phyloP scores from a whole-genome alignment of 1,284 basidiomycete species.

The Dichomitus squalens region DNA sequence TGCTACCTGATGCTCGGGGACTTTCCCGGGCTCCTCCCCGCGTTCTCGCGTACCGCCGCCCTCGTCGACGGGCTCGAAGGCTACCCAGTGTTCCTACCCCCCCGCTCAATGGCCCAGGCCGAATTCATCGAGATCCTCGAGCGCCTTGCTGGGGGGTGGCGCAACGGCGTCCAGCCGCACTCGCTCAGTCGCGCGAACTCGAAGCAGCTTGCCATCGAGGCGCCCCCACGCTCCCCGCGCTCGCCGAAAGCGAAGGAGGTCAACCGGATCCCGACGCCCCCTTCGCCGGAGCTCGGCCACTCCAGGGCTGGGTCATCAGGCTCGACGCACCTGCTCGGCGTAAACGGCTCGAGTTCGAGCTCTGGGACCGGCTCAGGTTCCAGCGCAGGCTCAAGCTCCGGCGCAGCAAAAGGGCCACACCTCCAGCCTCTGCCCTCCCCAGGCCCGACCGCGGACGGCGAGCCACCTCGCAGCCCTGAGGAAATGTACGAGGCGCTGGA shows the following conservation, averaged over 20 bases:
- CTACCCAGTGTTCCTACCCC: conserved; percentile 81
- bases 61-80: conserved; percentile 80
- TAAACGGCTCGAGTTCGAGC: conserved; percentile 15
- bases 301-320: conserved; percentile 3
- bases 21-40: conserved; percentile 57
- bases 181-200: conserved; percentile 43
- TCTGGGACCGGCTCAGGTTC: conserved; percentile 10
- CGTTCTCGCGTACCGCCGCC: conserved; percentile 63
- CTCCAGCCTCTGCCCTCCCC: not conserved
- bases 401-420: conserved; percentile 13
- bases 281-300: conserved; percentile 30
- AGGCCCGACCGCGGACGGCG: not conserved
- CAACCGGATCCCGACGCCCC: conserved; percentile 25
- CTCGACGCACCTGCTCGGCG: not conserved
- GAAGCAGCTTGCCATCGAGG: conserved; percentile 47
- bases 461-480: conserved; percentile 8
- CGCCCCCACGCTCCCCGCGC: conserved; percentile 28
- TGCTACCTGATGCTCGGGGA: conserved; percentile 75
- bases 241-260: conserved; percentile 30
- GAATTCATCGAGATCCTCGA: conserved; percentile 83
- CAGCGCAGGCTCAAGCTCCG: conserved; percentile 2
- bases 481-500: conserved; percentile 54
- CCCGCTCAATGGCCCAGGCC: conserved; percentile 82
- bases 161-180: conserved; percentile 57
- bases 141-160: conserved; percentile 73